A percentile compares a stretch with the other conserved stretches of the same genome.
These are phyloP conservation scores for Suhomyces atakaporum DNA, from an alignment of 1,139 yeast species.

Conservation along the genomic window DNA sequence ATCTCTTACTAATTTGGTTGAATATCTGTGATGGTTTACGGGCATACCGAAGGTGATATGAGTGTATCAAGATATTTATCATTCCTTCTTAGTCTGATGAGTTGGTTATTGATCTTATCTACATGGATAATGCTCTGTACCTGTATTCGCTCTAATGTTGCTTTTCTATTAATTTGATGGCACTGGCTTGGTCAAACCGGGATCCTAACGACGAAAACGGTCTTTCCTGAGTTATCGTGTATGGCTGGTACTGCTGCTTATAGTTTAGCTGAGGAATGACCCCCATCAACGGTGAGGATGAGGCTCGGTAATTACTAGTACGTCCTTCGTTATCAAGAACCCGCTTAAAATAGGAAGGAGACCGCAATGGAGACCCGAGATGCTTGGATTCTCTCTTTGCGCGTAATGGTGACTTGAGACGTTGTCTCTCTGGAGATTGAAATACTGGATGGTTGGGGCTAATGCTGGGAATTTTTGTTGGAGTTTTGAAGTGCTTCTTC, in stretches of 20 bases:
- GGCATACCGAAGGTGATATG: too few species aligned
- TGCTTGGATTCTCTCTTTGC: slow-evolving; percentile 1
- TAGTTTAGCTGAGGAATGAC: slow-evolving; percentile 8
- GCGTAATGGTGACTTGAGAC: slow-evolving; percentile 6
- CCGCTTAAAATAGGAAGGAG: slow-evolving; percentile 11
- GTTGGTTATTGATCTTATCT: too few species aligned
- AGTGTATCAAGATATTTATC: too few species aligned
- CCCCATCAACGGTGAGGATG: slow-evolving; percentile 4
- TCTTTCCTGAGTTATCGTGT: slow-evolving; percentile 30
- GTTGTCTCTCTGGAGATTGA: slow-evolving; percentile 25
- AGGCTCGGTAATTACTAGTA: background rate
- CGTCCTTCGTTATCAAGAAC: slow-evolving; percentile 9
- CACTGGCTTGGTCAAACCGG: slow-evolving; percentile 36
- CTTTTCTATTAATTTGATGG: slow-evolving; percentile 11
- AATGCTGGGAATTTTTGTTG: slow-evolving; percentile 33
- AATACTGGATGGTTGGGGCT: slow-evolving; percentile 36
- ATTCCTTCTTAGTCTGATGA: too few species aligned
- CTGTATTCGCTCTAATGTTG: too few species aligned
- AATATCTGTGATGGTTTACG: too few species aligned
- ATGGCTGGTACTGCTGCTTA: slow-evolving; percentile 4
- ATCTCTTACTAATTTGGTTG: too few species aligned
- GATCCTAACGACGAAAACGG: slow-evolving; percentile 40
- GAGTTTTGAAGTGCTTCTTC: slow-evolving; percentile 18
- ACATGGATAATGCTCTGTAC: too few species aligned
- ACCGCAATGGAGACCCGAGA: slow-evolving; percentile 10